Conservation (phyloP, 805 yeast species). For the Candida orba region DNA sequence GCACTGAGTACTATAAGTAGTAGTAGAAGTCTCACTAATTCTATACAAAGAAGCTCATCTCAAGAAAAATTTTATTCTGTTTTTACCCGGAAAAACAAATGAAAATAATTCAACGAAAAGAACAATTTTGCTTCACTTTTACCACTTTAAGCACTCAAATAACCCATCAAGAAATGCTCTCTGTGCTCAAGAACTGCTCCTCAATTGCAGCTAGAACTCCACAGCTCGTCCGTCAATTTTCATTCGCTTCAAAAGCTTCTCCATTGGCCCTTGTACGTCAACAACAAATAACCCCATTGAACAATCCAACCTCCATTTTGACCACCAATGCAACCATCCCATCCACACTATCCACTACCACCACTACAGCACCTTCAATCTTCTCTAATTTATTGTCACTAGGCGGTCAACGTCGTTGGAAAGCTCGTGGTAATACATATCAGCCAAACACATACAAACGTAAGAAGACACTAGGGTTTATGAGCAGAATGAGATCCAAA, state of each 20-base stretch:
- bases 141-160: no score
- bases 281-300: constrained; percentile 1
- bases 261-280: constrained; percentile 1
- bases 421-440: constrained; percentile 88
- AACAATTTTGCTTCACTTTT: no score
- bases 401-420: constrained; percentile 59
- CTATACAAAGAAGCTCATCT: not conserved
- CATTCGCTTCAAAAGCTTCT: constrained; percentile 1
- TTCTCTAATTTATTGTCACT: constrained; percentile 25
- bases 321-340: not conserved
- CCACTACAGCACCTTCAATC: constrained; percentile 13
- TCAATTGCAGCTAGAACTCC: not conserved
- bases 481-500: constrained; percentile 70
- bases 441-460: constrained; percentile 90
- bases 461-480: constrained; percentile 84
- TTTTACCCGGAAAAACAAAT: no score
- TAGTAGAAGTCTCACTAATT: not conserved
- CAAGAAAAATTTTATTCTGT: no score
- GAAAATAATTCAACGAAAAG: no score
- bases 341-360: not conserved
- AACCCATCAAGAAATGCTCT: not conserved
- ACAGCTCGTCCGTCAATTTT: not conserved
- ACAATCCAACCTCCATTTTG: constrained; percentile 3
- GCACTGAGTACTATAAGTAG: no score
- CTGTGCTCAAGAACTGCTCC: not conserved